Conservation (phyloP, 2,329 filamentous ascomycete species). For the Lecanosticta acicola region DNA sequence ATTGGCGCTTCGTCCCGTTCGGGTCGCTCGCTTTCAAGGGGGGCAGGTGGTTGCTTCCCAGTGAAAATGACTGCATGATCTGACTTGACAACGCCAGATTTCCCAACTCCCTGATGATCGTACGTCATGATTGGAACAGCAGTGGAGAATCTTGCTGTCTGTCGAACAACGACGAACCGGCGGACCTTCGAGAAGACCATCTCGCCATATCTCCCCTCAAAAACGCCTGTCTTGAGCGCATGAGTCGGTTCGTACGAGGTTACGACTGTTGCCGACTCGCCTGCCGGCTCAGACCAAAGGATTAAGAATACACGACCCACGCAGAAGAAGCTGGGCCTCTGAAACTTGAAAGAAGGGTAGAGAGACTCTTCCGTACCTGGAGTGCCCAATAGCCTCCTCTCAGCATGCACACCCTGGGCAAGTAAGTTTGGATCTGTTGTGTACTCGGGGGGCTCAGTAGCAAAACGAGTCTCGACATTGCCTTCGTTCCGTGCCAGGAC, state of each 20-base stretch:
- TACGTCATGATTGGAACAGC: conserved; percentile 3
- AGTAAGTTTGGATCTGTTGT: conserved; percentile 5
- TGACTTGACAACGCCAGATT: conserved; percentile 13
- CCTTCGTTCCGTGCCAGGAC: background rate
- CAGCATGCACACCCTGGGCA: background rate
- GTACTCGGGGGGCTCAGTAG: background rate
- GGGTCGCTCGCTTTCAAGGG: background rate
- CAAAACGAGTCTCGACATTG: background rate
- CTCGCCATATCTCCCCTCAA: background rate
- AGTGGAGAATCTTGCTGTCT: conserved; percentile 11
- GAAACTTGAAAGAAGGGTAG: conserved; percentile 1
- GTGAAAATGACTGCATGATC: conserved; percentile 29
- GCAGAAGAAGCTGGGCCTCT: conserved; percentile 9
- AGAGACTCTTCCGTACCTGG: conserved; percentile 2
- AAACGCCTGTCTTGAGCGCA: background rate
- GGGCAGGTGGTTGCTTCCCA: background rate
- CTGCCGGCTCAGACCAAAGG: conserved; percentile 21
- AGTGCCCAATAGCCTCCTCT: background rate
- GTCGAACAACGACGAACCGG: conserved; percentile 25
- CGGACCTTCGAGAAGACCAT: conserved; percentile 22
- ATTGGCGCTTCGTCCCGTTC: background rate
- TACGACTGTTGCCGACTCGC: conserved; percentile 8
- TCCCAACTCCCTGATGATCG: background rate
- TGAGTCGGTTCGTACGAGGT: background rate
- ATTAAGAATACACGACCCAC: conserved; percentile 18